Evolutionary conservation across 106 monocot genomes (phyloP).

Genomic region (Acanthochlamys bracteata): DNA sequence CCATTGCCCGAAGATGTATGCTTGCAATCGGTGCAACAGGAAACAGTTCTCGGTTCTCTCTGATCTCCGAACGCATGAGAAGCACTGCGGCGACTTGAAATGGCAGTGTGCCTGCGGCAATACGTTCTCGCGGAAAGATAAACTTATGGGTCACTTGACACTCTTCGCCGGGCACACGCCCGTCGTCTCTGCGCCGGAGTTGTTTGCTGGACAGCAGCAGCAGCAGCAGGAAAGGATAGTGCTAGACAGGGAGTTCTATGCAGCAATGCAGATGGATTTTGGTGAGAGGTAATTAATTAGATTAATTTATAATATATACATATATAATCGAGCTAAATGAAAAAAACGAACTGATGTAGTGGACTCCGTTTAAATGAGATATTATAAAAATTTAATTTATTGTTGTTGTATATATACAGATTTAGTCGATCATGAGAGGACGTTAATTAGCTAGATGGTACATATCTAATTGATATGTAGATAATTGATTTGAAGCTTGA

Average conservation of each 20-base stretch:
- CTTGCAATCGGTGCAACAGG: slow-evolving; percentile 53
- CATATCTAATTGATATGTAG: no score
- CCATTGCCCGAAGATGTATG: slow-evolving; percentile 78
- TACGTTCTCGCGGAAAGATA: slow-evolving; percentile 69
- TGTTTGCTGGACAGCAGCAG: background rate
- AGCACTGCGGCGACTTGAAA: slow-evolving; percentile 53
- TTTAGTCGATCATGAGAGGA: no score
- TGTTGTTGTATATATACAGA: no score
- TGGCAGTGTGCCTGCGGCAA: slow-evolving; percentile 78
- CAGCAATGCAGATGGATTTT: background rate
- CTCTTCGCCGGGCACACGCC: slow-evolving; percentile 48
- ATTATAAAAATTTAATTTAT: no score
- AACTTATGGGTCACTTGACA: slow-evolving; percentile 54
- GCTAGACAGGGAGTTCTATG: background rate
- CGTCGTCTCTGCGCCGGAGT: slow-evolving; percentile 2
- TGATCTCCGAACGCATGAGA: slow-evolving; percentile 77
- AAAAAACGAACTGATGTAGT: no score
- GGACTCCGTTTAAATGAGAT: no score
- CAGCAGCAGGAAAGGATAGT: background rate
- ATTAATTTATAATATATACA: no score
- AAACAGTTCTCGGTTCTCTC: slow-evolving; percentile 72
- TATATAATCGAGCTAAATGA: no score
- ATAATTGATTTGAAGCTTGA: no score
- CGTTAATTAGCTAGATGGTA: no score
- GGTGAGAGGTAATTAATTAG: no score